Evolutionary conservation across 441 rosid genomes (phyloP).

Genomic region (Lepidium campestre): DNA sequence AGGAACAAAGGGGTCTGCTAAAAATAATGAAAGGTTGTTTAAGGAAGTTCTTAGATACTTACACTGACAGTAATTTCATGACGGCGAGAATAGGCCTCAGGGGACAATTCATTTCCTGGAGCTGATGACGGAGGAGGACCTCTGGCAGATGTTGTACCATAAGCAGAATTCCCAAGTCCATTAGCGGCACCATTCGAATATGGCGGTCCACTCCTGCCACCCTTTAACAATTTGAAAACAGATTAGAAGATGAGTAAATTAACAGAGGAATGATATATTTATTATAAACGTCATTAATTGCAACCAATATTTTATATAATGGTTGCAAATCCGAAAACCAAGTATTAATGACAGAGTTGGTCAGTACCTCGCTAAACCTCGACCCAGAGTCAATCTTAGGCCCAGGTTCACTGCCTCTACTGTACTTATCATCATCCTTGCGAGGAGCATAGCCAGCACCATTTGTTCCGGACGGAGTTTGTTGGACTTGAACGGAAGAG

Average conservation of each 20-base stretch:
- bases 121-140: conserved; percentile 41
- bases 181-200: conserved; percentile 42
- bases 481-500: conserved; percentile 62
- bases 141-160: conserved; percentile 41
- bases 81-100: conserved; percentile 63
- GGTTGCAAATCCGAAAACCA: not conserved
- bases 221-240: conserved; percentile 8
- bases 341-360: not conserved
- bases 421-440: conserved; percentile 42
- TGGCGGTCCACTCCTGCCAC: conserved; percentile 32
- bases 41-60: conserved; percentile 29
- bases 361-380: conserved; percentile 45
- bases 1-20: not conserved
- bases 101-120: conserved; percentile 34
- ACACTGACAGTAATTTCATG: conserved; percentile 90
- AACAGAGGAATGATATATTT: not conserved
- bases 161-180: conserved; percentile 38
- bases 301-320: not conserved
- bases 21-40: not conserved
- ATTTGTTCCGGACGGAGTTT: conserved; percentile 29
- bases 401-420: conserved; percentile 26
- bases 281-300: fast-evolving
- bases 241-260: not conserved
- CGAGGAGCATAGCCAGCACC: conserved; percentile 31
- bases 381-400: conserved; percentile 37